Evolutionary conservation across 1,139 yeast genomes (phyloP).

Genomic region (Sugiyamaella castrensis): DNA sequence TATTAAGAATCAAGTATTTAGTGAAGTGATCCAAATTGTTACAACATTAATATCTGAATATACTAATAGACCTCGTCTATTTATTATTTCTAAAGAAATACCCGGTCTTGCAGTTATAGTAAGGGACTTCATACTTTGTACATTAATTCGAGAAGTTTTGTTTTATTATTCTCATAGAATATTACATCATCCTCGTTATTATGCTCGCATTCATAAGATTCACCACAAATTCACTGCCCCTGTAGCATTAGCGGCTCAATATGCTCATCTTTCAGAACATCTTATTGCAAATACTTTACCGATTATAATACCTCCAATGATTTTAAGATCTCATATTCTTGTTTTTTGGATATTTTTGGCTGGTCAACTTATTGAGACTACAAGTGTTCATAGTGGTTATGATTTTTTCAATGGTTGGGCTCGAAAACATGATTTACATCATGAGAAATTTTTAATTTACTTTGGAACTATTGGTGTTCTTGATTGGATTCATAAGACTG

Average conservation of each 20-base stretch:
- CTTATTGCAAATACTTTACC: slow-evolving; percentile 25
- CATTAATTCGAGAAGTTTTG: slow-evolving; percentile 22
- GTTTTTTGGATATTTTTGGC: slow-evolving; percentile 23
- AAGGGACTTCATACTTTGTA: slow-evolving; percentile 15
- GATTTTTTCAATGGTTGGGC: slow-evolving; percentile 25
- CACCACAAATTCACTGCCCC: slow-evolving; percentile 30
- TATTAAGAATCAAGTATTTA: slow-evolving; percentile 16
- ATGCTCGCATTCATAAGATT: slow-evolving; percentile 24
- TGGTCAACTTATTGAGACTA: slow-evolving; percentile 23
- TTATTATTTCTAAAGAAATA: slow-evolving; percentile 11
- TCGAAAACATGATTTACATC: slow-evolving; percentile 27
- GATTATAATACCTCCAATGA: slow-evolving; percentile 20
- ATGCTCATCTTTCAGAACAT: slow-evolving; percentile 26
- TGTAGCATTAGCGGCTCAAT: slow-evolving; percentile 27
- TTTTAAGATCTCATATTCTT: slow-evolving; percentile 21
- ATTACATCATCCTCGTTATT: slow-evolving; percentile 20
- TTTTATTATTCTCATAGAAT: slow-evolving; percentile 27
- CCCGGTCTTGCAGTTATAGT: slow-evolving; percentile 19
- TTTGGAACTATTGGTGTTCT: slow-evolving; percentile 26
- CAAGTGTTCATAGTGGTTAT: slow-evolving; percentile 27
- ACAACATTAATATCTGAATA: slow-evolving; percentile 6
- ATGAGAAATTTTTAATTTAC: slow-evolving; percentile 25
- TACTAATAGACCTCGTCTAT: slow-evolving; percentile 3
- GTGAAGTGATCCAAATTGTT: slow-evolving; percentile 14
- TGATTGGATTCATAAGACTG: slow-evolving; percentile 25